These are phyloP conservation scores for Guadua angustifolia DNA, from an alignment of 176 grass and related monocot species.

Conservation along the genomic window DNA sequence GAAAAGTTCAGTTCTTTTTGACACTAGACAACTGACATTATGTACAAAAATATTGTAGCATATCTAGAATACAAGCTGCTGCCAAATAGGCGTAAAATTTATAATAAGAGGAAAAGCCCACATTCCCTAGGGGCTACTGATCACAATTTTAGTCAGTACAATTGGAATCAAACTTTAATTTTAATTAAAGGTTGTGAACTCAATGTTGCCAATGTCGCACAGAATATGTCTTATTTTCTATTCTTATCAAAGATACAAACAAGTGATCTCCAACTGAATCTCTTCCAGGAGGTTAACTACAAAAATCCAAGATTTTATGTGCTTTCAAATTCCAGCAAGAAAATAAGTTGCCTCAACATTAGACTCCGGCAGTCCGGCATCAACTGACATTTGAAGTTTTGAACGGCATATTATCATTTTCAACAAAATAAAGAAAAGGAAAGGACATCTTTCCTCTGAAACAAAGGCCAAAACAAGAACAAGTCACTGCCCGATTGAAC, in stretches of 20 bases:
- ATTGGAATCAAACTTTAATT: not conserved
- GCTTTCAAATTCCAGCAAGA: not conserved
- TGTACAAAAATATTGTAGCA: not conserved
- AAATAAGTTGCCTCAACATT: not conserved
- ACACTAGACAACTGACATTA: not conserved
- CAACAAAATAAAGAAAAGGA: not conserved
- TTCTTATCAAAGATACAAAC: slow-evolving; percentile 12
- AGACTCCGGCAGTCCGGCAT: not conserved
- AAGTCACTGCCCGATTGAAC: not conserved
- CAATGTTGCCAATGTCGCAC: not conserved
- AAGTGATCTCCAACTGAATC: slow-evolving; percentile 28
- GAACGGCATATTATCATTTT: not conserved
- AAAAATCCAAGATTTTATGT: not conserved
- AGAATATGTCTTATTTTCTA: not conserved
- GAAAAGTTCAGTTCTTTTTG: not conserved
- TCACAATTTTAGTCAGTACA: not conserved
- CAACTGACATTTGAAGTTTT: not conserved
- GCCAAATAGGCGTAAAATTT: not conserved
- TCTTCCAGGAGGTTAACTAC: not conserved
- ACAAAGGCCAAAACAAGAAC: slow-evolving; percentile 1
- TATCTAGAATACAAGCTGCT: not conserved
- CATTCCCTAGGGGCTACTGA: not conserved
- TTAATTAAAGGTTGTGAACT: slow-evolving; percentile 35
- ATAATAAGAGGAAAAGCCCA: not conserved
- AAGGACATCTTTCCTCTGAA: not conserved